phyloP scores from a whole-genome alignment of 768 basidiomycete species.

The Collybia sordida region DNA sequence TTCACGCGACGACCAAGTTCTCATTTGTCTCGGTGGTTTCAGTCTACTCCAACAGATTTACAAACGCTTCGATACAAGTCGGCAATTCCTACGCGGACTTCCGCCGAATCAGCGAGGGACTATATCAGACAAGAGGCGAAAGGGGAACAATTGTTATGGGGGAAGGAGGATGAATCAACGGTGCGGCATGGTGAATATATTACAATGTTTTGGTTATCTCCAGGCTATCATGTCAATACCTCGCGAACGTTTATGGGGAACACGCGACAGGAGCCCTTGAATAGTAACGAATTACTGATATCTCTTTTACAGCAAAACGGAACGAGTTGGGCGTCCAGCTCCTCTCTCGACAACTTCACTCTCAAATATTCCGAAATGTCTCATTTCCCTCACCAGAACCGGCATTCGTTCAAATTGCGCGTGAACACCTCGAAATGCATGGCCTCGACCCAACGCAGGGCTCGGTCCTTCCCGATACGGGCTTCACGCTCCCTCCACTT shows the following conservation, averaged over 20 bases:
- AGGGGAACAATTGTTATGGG: constrained; percentile 2
- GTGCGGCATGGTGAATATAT: constrained; percentile 10
- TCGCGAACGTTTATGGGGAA: not conserved
- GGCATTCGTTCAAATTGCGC: constrained; percentile 71
- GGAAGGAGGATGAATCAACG: constrained; percentile 2
- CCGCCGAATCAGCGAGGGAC: constrained; percentile 1
- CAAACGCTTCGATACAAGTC: constrained; percentile 20
- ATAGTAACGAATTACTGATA: not conserved
- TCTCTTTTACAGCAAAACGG: constrained; percentile 50
- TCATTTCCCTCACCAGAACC: constrained; percentile 61
- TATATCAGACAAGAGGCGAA: constrained; percentile 1
- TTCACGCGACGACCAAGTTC: constrained; percentile 20
- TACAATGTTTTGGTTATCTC: not conserved
- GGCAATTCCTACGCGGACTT: not conserved
- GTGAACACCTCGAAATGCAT: constrained; percentile 78
- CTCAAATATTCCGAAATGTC: constrained; percentile 76
- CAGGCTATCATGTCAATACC: not conserved
- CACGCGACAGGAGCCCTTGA: not conserved
- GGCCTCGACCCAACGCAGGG: constrained; percentile 78
- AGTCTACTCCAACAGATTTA: constrained; percentile 18
- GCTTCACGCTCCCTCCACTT: constrained; percentile 81
- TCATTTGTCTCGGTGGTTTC: constrained; percentile 31
- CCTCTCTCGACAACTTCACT: constrained; percentile 76
- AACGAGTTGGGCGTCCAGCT: constrained; percentile 95
- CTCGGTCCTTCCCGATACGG: constrained; percentile 75